Percentiles rank a stretch among this genome's conserved stretches.
Conservation (phyloP, 805 yeast species). For the Cyberlindnera xishuangbannaensis region DNA sequence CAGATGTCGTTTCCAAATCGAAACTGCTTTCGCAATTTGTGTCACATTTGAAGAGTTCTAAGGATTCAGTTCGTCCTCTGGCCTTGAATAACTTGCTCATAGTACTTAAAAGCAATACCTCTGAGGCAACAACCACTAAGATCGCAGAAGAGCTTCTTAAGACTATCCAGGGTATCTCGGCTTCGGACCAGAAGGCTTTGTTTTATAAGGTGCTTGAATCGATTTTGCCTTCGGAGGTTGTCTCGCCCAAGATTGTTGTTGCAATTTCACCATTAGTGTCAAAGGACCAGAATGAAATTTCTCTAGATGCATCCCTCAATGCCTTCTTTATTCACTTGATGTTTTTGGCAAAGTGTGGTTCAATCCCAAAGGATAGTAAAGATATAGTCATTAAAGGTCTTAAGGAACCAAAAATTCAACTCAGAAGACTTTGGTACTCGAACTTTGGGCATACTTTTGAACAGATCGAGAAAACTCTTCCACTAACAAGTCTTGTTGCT, state of each 20-base stretch:
- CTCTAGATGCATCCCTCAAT: constrained; percentile 43
- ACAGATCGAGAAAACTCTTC: constrained; percentile 1
- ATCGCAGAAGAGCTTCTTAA: constrained; percentile 51
- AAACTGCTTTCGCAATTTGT: constrained; percentile 48
- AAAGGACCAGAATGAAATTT: constrained; percentile 73
- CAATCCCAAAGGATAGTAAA: constrained; percentile 9
- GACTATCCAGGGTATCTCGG: constrained; percentile 50
- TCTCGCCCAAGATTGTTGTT: constrained; percentile 35
- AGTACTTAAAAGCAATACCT: constrained; percentile 28
- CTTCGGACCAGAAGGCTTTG: constrained; percentile 59
- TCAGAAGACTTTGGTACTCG: constrained; percentile 64
- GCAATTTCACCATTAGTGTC: constrained; percentile 46
- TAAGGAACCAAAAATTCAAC: constrained; percentile 52
- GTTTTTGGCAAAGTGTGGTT: constrained; percentile 20
- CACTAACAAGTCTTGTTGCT: constrained; percentile 14
- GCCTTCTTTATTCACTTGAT: constrained; percentile 45
- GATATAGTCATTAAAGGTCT: constrained; percentile 43
- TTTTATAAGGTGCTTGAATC: constrained; percentile 40
- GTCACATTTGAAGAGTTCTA: constrained; percentile 61
- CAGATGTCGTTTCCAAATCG: constrained; percentile 34
- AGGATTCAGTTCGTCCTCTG: constrained; percentile 48
- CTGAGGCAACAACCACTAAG: constrained; percentile 26
- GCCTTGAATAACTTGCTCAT: constrained; percentile 25
- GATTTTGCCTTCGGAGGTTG: constrained; percentile 25
- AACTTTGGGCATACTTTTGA: constrained; percentile 33